phyloP scores from a whole-genome alignment of 169 alveolate genomes.

The Fabrea salina region DNA sequence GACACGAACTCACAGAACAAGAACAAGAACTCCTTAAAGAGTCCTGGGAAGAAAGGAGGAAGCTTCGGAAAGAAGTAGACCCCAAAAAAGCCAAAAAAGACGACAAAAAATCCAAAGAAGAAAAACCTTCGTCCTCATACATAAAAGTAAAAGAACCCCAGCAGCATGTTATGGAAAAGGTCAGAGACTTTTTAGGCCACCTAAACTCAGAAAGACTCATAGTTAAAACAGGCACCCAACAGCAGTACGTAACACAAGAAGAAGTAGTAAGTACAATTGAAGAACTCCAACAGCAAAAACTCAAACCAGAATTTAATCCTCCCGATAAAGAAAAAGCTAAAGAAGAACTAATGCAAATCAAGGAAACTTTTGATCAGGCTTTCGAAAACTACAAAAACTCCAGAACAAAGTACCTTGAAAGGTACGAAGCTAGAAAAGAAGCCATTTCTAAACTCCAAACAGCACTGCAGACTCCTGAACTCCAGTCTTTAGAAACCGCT shows the following conservation, averaged over 20 bases:
- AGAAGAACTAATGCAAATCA: not conserved
- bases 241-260: not conserved
- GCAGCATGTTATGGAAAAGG: constrained; percentile 67
- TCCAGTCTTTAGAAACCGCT: not conserved
- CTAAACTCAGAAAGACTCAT: not conserved
- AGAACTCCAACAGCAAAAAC: not conserved
- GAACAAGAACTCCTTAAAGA: constrained; percentile 67
- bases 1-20: constrained; percentile 76
- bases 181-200: constrained; percentile 62
- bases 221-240: not conserved
- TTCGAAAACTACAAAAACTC: not conserved
- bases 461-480: not conserved
- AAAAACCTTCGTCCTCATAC: constrained; percentile 62
- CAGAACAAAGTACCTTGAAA: not conserved
- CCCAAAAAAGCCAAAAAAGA: constrained; percentile 44
- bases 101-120: constrained; percentile 49
- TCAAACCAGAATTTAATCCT: not conserved
- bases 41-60: constrained; percentile 54
- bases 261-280: not conserved
- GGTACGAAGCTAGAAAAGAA: not conserved
- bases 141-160: constrained; percentile 67
- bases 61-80: constrained; percentile 46
- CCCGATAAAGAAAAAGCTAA: not conserved
- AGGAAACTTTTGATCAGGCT: not conserved
- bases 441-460: not conserved